phyloP scores from a whole-genome alignment of 2,329 filamentous ascomycete genomes.

The Apiospora hydei region DNA sequence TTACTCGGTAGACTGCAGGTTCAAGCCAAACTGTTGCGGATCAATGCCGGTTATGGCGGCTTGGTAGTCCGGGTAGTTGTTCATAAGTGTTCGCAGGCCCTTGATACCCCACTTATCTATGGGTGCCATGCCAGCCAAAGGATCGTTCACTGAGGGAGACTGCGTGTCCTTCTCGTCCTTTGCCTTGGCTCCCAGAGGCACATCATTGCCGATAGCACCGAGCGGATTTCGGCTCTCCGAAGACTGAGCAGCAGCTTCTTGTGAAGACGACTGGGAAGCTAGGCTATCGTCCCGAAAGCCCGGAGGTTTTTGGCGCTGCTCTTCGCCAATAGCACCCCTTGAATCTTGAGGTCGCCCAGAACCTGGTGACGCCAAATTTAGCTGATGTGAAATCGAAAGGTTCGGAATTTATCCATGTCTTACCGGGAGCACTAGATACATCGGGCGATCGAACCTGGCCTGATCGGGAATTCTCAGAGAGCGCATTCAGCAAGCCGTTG shows the following conservation, averaged over 20 bases:
- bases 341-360: slow-evolving; percentile 53
- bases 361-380: slow-evolving; percentile 38
- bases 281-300: slow-evolving; percentile 53
- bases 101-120: slow-evolving; percentile 72
- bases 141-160: slow-evolving; percentile 58
- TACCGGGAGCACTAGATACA: slow-evolving; percentile 48
- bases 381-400: not conserved
- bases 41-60: slow-evolving; percentile 68
- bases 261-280: slow-evolving; percentile 42
- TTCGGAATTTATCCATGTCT: slow-evolving; percentile 14
- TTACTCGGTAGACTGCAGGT: slow-evolving; percentile 65
- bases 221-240: slow-evolving; percentile 50
- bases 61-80: slow-evolving; percentile 69
- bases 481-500: slow-evolving; percentile 69
- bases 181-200: slow-evolving; percentile 45
- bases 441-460: slow-evolving; percentile 58
- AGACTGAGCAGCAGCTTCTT: slow-evolving; percentile 45
- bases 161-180: slow-evolving; percentile 53
- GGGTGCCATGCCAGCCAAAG: slow-evolving; percentile 66
- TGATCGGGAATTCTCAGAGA: slow-evolving; percentile 63
- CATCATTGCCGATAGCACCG: slow-evolving; percentile 57
- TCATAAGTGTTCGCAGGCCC: slow-evolving; percentile 68
- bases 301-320: slow-evolving; percentile 53
- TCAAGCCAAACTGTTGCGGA: slow-evolving; percentile 62
- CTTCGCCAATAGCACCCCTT: slow-evolving; percentile 50